A percentile compares a stretch with the other conserved stretches of the same genome.
Conservation (phyloP, 1,139 yeast species). For the Geotrichum candidum region DNA sequence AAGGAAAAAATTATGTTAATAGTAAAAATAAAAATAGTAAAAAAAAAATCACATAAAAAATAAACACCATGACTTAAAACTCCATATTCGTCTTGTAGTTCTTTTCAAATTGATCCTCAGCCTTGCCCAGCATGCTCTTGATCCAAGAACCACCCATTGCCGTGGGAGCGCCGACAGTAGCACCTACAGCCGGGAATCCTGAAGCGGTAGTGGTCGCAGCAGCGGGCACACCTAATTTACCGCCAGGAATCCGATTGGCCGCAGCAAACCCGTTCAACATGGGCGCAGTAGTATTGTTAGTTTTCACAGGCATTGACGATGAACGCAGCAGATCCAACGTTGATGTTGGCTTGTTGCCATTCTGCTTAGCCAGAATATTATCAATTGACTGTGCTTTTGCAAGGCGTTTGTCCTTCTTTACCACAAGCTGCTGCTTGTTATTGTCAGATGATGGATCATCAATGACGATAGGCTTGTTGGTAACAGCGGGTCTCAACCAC, state of each 20-base stretch:
- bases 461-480: slow-evolving; percentile 3
- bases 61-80: background rate
- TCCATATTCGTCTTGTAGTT: slow-evolving; percentile 15
- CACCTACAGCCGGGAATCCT: background rate
- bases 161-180: background rate
- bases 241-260: background rate
- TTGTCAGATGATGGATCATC: background rate
- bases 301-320: background rate
- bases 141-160: slow-evolving; percentile 13
- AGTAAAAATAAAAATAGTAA: no score
- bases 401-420: background rate
- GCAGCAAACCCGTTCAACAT: slow-evolving; percentile 1
- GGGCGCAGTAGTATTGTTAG: background rate
- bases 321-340: slow-evolving; percentile 14
- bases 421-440: slow-evolving; percentile 1
- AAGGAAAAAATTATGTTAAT: no score
- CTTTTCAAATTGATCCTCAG: slow-evolving; percentile 16
- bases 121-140: slow-evolving; percentile 11
- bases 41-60: no score
- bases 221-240: background rate
- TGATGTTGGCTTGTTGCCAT: slow-evolving; percentile 1
- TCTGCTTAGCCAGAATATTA: background rate
- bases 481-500: slow-evolving; percentile 13
- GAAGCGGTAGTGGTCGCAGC: background rate
- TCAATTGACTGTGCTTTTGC: slow-evolving; percentile 5